Percentiles rank a stretch among this genome's conserved stretches.
Evolutionary conservation across 495 filamentous ascomycete genomes (phyloP).

Genomic region (Sordaria brevicollis): DNA sequence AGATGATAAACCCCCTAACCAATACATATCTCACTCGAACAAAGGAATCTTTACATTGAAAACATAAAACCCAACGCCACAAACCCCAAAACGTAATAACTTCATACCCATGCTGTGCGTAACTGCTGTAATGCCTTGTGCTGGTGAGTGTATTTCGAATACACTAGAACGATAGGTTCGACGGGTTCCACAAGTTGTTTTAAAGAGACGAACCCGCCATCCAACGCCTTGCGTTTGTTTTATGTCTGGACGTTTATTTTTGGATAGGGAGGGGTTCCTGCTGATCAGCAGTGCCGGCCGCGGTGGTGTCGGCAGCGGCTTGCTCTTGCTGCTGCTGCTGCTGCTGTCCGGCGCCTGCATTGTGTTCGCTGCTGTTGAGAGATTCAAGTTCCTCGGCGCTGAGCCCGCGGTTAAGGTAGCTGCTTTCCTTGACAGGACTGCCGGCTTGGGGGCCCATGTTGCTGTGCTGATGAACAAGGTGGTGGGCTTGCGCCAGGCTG

Average conservation of each 20-base stretch:
- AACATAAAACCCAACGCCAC: not conserved
- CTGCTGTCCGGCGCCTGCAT: slow-evolving; percentile 4
- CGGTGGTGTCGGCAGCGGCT: slow-evolving; percentile 6
- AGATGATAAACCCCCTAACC: not conserved
- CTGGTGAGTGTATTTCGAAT: not conserved
- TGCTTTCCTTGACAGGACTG: slow-evolving; percentile 79
- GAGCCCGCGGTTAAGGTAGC: slow-evolving; percentile 66
- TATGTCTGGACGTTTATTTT: slow-evolving; percentile 24
- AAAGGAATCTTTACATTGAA: not conserved
- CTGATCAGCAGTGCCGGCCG: slow-evolving; percentile 8
- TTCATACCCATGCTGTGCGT: not conserved
- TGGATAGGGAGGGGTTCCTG: slow-evolving; percentile 57
- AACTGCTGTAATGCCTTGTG: not conserved
- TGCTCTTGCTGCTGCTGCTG: slow-evolving; percentile 7
- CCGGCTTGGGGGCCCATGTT: slow-evolving; percentile 48
- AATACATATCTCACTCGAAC: not conserved
- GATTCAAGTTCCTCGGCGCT: slow-evolving; percentile 57
- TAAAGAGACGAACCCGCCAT: not conserved
- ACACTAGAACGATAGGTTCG: not conserved
- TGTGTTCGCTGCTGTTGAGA: slow-evolving; percentile 15
- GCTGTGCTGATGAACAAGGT: slow-evolving; percentile 26
- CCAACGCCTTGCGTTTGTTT: not conserved
- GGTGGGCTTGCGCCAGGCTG: slow-evolving; percentile 29
- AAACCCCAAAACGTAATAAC: not conserved
- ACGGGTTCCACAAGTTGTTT: not conserved